A percentile compares a stretch with the other conserved stretches of the same genome.
These are phyloP conservation scores for Sanghuangporus weigelae DNA, from an alignment of 1,284 basidiomycete species.

Conservation along the genomic window DNA sequence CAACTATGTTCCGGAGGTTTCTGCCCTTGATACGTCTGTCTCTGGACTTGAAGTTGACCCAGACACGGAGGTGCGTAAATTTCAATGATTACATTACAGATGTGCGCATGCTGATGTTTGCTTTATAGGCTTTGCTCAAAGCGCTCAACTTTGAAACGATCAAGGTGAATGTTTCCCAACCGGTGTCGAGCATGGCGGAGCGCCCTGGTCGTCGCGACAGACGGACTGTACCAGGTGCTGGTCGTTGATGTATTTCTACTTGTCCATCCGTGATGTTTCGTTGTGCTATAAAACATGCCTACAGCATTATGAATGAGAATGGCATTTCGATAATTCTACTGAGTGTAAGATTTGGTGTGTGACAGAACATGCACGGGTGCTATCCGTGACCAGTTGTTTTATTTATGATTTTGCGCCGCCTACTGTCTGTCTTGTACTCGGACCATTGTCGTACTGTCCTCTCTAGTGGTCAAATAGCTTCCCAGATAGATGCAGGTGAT, in stretches of 20 bases:
- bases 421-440: not conserved
- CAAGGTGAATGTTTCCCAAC: constrained; percentile 55
- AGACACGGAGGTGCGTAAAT: constrained; percentile 79
- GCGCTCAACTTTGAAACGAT: constrained; percentile 86
- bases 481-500: not conserved
- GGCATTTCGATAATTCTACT: not conserved
- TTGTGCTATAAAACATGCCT: not conserved
- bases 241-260: constrained; percentile 22
- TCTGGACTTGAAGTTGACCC: constrained; percentile 81
- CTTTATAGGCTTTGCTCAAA: constrained; percentile 71
- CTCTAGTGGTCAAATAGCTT: not conserved
- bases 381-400: not conserved
- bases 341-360: not conserved
- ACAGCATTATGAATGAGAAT: not conserved
- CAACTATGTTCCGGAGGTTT: constrained; percentile 96
- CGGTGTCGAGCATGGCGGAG: constrained; percentile 69
- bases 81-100: not conserved
- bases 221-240: constrained; percentile 83
- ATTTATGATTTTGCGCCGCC: not conserved
- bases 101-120: constrained; percentile 1
- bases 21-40: constrained; percentile 80
- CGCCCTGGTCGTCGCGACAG: constrained; percentile 70
- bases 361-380: not conserved
- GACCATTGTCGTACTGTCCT: too few species aligned
- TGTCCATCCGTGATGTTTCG: not conserved